These are phyloP conservation scores for Vigna trinervia DNA, from an alignment of 306 rosid species.

Conservation along the genomic window DNA sequence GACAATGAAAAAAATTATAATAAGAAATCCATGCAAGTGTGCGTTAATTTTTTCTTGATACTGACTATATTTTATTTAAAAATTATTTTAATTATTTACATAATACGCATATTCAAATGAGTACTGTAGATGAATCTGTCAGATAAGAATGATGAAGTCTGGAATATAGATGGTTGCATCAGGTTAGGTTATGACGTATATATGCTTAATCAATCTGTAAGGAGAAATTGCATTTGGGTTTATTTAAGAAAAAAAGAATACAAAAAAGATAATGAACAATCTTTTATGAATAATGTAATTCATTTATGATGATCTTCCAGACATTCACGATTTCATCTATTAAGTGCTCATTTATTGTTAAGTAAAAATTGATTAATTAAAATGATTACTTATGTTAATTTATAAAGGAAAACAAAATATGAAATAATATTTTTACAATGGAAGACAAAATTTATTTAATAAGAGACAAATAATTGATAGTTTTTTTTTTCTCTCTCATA, in stretches of 20 bases:
- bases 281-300: neutral
- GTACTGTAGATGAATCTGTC: constrained; percentile 5
- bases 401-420: too few relatives aligned
- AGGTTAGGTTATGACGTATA: neutral
- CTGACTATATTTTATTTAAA: neutral
- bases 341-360: too few relatives aligned
- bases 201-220: neutral
- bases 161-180: too few relatives aligned
- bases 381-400: too few relatives aligned
- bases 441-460: neutral
- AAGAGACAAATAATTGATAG: too few relatives aligned
- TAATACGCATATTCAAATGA: neutral
- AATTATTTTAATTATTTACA: neutral
- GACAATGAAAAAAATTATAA: neutral
- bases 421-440: neutral
- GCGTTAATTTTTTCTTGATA: neutral
- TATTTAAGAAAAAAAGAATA: neutral
- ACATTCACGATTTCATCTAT: too few relatives aligned
- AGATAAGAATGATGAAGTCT: constrained; percentile 17
- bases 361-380: too few relatives aligned
- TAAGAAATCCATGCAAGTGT: neutral
- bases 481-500: neutral
- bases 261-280: neutral
- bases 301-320: neutral
- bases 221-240: neutral